Evolutionary conservation across 2,329 filamentous ascomycete genomes (phyloP).

Genomic region (Fusarium illudens): DNA sequence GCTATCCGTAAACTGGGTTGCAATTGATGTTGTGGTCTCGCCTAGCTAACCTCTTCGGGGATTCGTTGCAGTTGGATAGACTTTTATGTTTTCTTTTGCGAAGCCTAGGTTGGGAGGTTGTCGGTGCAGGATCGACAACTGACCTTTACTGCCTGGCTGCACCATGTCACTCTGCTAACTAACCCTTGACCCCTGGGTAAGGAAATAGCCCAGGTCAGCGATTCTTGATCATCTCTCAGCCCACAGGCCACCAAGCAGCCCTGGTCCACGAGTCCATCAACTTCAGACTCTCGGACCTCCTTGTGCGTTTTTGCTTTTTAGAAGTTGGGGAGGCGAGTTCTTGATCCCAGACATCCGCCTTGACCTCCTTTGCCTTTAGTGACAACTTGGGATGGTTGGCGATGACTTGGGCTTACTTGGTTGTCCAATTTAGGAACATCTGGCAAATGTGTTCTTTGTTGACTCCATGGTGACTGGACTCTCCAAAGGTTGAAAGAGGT

Average conservation of each 20-base stretch:
- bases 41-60: not conserved
- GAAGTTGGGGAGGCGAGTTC: not conserved
- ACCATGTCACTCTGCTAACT: not conserved
- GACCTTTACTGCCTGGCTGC: not conserved
- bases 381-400: not conserved
- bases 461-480: not conserved
- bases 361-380: not conserved
- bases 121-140: not conserved
- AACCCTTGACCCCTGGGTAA: not conserved
- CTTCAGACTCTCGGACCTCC: not conserved
- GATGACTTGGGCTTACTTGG: not conserved
- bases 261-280: not conserved
- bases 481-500: not conserved
- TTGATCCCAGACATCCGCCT: not conserved
- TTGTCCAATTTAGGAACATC: not conserved
- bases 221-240: not conserved
- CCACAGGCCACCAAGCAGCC: too few relatives aligned
- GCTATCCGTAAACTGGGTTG: not conserved
- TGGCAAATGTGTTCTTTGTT: not conserved
- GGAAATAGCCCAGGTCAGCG: not conserved
- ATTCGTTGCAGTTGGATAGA: not conserved
- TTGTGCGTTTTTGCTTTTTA: not conserved
- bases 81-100: conserved; percentile 8
- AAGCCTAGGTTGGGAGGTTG: not conserved
- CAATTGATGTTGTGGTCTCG: not conserved